Base-by-base conservation (phyloP, 352 stramenopile genomes). In the Globisporangium acanthophoron region DNA sequence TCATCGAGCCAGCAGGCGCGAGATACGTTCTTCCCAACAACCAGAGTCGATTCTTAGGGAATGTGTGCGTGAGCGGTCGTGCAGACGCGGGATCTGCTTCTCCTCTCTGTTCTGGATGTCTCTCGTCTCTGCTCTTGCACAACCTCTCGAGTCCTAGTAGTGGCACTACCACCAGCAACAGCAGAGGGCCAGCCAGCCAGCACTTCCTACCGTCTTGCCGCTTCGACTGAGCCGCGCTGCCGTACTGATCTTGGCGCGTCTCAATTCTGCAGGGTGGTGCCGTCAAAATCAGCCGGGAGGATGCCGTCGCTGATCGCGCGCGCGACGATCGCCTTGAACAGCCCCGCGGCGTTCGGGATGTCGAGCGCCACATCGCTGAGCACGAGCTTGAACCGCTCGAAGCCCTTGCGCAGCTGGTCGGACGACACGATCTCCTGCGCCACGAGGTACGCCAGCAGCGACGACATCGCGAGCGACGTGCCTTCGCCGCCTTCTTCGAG, bases 331-430 rank as follows among this genome's bases (percentile, higher is more conserved):
- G 62, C 62, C 50, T 80, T 53, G 52, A 90, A 87, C 35, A 82
- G 54, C 24, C 61, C 50, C 6, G 71, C 59, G 4, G 79, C 79
- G 44, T 82, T 84, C 16, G 79, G 79, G 18, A 90, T 87, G 62
- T 90, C 79, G 41, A 90, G 70, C 44, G 78, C 72, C 18, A 90
- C 73, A 54, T 90, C 79, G 41, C 77, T 56, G 45, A 88, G 61
- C 20, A 82, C 76, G 50, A 83, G 56, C 54, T 88, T 88, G 55
- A 95, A 89, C 56, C 78, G 74, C 71, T 91, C 79, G 58, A 95
- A 91, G 47, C 85, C 85, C 64, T 95, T 95, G 48, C 74, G 61
- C 35, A 95, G 59, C 59, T 95, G 85, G 29, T 66, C 67, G 6
- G 52, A 27, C 45, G 75, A 81, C 54, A 85, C 73, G 50, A 85